Base-by-base conservation (phyloP, 495 filamentous ascomycete genomes). In the Trypethelium eluteriae region DNA sequence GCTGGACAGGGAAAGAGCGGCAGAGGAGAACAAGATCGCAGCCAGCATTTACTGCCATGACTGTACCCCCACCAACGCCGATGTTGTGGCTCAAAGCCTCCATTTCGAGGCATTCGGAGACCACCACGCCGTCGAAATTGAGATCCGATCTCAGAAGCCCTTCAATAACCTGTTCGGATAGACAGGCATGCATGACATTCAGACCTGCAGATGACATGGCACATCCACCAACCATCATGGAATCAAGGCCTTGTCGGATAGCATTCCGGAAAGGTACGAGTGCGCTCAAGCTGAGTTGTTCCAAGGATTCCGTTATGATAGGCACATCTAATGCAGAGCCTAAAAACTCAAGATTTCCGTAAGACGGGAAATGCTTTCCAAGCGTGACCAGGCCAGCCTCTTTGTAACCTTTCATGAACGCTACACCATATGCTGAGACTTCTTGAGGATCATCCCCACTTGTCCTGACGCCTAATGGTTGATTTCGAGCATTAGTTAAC, bases 41-140 rank as follows among this genome's bases (percentile, higher is more conserved):
- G 38, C 92, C 92, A 18, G 92, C 92, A 73, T 94, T 92, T 66
- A 95, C 89, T 0, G 92, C 92, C 92, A 96, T 96, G 64, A 96
- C 90, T 0, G 90, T 94, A 16, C 92, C 91, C 14, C 91, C 91
- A 66, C 90, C 88, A n/a, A 96, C 89, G 12, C 92, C 92, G 68
- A 96, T 94, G 69, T 96, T 93, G 69, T 92, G 89, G 63, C 88
- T 89, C 14, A 96, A 81, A 0, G 91, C 90, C 70, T 96, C 92
- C 92, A 96, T 96, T 75, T 96, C 92, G n/a, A 96, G 80, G 66
- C 92, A 96, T 71, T 96, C 92, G 0, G 91, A 95, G 53, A 96
- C 89, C n/a, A 91, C 91, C 6, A 96, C 92, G 2, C 92, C 92
- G 66, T 90, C 82, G 71, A 96, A 96, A 7, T 89, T 87, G 56